Base-by-base conservation (phyloP, 2,329 filamentous ascomycete genomes). In the Venturia effusa region DNA sequence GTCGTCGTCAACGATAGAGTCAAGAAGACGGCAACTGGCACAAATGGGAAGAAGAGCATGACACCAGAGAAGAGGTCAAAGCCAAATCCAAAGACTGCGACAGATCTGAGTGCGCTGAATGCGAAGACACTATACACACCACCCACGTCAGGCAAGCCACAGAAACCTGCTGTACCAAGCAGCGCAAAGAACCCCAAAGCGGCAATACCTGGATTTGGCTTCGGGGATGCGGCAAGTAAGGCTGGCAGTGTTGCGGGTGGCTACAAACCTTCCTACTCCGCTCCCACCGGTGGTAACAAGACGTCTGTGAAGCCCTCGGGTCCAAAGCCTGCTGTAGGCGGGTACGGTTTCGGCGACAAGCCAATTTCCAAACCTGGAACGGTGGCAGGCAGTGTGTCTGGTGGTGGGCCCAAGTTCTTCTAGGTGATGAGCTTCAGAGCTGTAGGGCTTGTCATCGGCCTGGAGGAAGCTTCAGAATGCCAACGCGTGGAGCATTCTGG, bases 181-280 rank as follows among this genome's bases (percentile, higher is more conserved):
- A 22, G 40, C 59, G 40, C 22, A 30, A 43, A 27, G 34, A 43
- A 34, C 27, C 15, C 34, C 4, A 60, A 60, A 40, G 34, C 37
- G 5, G 59, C 59, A 27, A 60, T 41, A 40, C n/a, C 59, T 27
- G 59, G 59, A 8, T 60, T 27, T 41, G 59, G 37, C 15, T 60
- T 40, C 43, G 59, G 59, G 6, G 59, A 60, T 7, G n/a, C 34
- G 34, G 59, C 59, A 60, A 60, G 27, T n/a, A 60, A 60, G 34
- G 59, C 59, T 60, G 59, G 59, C n/a, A 60, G 59, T 60, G 59
- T 60, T 7, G 59, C 27, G 4, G 37, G 59, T 19, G 34, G 37
- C 11, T 40, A 40, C 4, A 60, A 41, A 41, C 59, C 51, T 57
- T 15, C 17, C 27, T 57, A 57, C 51, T 57, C 59, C 30, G n/a